A percentile compares a stretch with the other conserved stretches of the same genome.
These are phyloP conservation scores for Ogataea hybrid DNA, from an alignment of 1,139 yeast species.

Conservation along the genomic window DNA sequence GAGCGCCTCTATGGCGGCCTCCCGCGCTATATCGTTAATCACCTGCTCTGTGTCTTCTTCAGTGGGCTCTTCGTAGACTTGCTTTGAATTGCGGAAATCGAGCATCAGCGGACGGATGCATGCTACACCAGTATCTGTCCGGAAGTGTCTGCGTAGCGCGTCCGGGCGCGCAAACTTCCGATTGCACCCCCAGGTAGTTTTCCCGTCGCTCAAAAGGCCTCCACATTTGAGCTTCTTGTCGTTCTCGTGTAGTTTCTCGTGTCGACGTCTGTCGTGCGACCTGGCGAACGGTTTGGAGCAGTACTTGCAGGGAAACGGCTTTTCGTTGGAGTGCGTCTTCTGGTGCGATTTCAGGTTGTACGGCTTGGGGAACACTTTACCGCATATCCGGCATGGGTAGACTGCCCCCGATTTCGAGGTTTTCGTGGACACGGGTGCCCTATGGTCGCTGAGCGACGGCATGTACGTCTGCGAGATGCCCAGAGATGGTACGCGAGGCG, in stretches of 20 bases:
- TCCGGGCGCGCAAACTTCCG: conserved; percentile 57
- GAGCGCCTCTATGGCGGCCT: conserved; percentile 20
- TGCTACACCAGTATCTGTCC: conserved; percentile 58
- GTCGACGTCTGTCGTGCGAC: conserved; percentile 56
- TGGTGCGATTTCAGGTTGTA: conserved; percentile 56
- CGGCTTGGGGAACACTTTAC: conserved; percentile 50
- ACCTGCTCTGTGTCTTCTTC: conserved; percentile 16
- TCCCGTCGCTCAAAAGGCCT: conserved; percentile 50
- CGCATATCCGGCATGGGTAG: conserved; percentile 47
- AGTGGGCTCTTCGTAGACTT: background rate
- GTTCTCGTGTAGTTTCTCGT: conserved; percentile 54
- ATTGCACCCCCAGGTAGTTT: conserved; percentile 57
- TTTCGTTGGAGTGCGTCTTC: conserved; percentile 56
- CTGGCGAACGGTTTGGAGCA: conserved; percentile 55
- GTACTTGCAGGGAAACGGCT: conserved; percentile 48
- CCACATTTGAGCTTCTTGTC: conserved; percentile 55
- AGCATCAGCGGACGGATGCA: conserved; percentile 56
- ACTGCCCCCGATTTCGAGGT: conserved; percentile 11
- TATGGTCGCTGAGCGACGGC: background rate
- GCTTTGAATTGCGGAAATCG: conserved; percentile 37
- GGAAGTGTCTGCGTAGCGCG: conserved; percentile 55
- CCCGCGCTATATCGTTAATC: conserved; percentile 19
- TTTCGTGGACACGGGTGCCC: background rate
- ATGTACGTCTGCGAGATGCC: background rate
- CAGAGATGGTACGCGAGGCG: background rate